Conservation (phyloP, 2,329 filamentous ascomycete genomes). For the Aspergillus pseudoviridinutans region DNA sequence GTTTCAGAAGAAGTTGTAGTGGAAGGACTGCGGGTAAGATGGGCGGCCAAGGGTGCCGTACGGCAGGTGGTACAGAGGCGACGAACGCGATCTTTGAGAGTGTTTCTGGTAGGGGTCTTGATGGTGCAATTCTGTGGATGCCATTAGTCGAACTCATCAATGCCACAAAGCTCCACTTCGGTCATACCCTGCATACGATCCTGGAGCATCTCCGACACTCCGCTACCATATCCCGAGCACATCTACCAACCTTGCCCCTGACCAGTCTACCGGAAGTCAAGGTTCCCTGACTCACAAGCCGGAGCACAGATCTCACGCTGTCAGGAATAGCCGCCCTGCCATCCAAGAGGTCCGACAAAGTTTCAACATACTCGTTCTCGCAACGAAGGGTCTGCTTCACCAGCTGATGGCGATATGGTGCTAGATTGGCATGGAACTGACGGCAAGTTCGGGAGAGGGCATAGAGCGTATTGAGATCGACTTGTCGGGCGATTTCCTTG, state of each 20-base stretch:
- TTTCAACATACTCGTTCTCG: constrained; percentile 59
- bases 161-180: not conserved
- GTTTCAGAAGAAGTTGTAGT: constrained; percentile 28
- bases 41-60: constrained; percentile 58
- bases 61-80: constrained; percentile 74
- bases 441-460: constrained; percentile 78
- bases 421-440: constrained; percentile 69
- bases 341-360: constrained; percentile 38
- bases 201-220: constrained; percentile 74
- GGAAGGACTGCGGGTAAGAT: constrained; percentile 24
- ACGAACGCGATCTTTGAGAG: constrained; percentile 71
- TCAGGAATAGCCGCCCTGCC: constrained; percentile 35
- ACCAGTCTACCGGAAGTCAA: constrained; percentile 41
- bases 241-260: constrained; percentile 68
- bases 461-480: constrained; percentile 86
- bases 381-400: constrained; percentile 75
- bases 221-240: constrained; percentile 81
- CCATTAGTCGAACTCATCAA: not conserved
- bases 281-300: constrained; percentile 24
- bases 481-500: constrained; percentile 66
- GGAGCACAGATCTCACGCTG: constrained; percentile 29
- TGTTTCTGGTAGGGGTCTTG: constrained; percentile 67
- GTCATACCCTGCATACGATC: constrained; percentile 74
- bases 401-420: constrained; percentile 73
- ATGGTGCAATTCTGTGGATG: constrained; percentile 74